Conservation (phyloP, 805 yeast species). For the Pichia nanzhaoensis region DNA sequence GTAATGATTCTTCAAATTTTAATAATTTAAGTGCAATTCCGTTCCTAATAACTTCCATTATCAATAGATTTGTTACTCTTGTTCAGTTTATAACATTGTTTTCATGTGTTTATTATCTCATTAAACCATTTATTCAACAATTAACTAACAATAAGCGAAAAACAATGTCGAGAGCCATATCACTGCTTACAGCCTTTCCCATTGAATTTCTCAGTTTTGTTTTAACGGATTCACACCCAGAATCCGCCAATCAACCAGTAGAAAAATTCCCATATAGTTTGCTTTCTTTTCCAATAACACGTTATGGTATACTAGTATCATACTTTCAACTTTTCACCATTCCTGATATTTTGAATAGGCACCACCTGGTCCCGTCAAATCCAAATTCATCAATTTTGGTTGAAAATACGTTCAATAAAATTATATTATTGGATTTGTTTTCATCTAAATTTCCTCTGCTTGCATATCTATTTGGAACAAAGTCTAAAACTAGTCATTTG, state of each 20-base stretch:
- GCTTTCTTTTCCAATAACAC: neutral
- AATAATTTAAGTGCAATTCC: conserved; percentile 4
- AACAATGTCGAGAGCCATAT: neutral
- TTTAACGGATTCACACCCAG: neutral
- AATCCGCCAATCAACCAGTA: conserved; percentile 1
- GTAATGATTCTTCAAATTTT: neutral
- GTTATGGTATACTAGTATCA: no score
- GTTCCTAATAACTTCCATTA: neutral
- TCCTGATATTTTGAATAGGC: no score
- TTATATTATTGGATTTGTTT: conserved; percentile 18
- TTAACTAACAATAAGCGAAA: neutral
- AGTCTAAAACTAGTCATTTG: conserved; percentile 2
- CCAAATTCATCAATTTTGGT: neutral
- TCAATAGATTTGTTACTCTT: conserved; percentile 3
- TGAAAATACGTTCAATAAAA: conserved; percentile 21
- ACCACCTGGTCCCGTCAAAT: neutral
- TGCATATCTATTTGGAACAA: conserved; percentile 5
- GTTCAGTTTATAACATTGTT: conserved; percentile 14
- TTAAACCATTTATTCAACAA: neutral
- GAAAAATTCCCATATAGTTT: conserved; percentile 5
- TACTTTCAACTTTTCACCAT: no score
- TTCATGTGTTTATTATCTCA: conserved; percentile 19
- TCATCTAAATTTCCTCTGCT: conserved; percentile 12
- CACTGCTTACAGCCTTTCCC: neutral
- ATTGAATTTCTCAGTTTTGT: neutral